These are phyloP conservation scores for Guyanaporus albipodus DNA, from an alignment of 768 basidiomycete species.

Conservation along the genomic window DNA sequence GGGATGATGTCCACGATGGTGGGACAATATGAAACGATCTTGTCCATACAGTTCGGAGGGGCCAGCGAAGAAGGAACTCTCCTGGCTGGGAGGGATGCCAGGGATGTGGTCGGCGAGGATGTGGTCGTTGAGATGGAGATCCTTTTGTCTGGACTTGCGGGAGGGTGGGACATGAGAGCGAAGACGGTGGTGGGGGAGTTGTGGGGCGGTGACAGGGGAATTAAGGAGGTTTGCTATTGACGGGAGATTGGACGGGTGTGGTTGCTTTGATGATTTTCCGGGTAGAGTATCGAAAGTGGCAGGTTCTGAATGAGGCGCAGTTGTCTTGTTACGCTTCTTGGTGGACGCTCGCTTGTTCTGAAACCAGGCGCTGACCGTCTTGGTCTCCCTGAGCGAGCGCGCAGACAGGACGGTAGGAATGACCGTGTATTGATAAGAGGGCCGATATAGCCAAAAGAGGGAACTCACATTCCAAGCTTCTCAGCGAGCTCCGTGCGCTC, in stretches of 20 bases:
- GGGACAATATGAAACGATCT: slow-evolving; percentile 32
- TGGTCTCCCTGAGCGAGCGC: slow-evolving; percentile 62
- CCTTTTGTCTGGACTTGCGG: slow-evolving; percentile 31
- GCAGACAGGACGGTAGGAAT: slow-evolving; percentile 10
- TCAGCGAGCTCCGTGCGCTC: slow-evolving; percentile 65
- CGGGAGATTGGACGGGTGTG: slow-evolving; percentile 29
- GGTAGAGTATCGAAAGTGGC: slow-evolving; percentile 23
- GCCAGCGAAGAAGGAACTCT: slow-evolving; percentile 32
- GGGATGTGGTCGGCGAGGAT: slow-evolving; percentile 22
- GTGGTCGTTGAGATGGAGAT: slow-evolving; percentile 29
- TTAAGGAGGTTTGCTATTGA: slow-evolving; percentile 41
- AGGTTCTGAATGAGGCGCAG: slow-evolving; percentile 30
- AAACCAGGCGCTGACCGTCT: slow-evolving; percentile 85
- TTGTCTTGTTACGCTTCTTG: slow-evolving; percentile 66
- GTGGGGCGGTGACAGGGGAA: slow-evolving; percentile 27
- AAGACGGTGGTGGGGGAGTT: slow-evolving; percentile 17
- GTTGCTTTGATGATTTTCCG: slow-evolving; percentile 27
- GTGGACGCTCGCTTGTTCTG: slow-evolving; percentile 82
- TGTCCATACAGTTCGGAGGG: slow-evolving; percentile 29
- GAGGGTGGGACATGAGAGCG: slow-evolving; percentile 25
- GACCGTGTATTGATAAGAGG: slow-evolving; percentile 16
- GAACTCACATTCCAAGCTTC: slow-evolving; percentile 69
- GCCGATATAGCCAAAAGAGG: slow-evolving; percentile 24
- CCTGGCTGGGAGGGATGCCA: slow-evolving; percentile 3
- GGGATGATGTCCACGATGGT: slow-evolving; percentile 30